Evolutionary conservation across 139 green algal species (phyloP).

Genomic region (Bryopsis sp.): DNA sequence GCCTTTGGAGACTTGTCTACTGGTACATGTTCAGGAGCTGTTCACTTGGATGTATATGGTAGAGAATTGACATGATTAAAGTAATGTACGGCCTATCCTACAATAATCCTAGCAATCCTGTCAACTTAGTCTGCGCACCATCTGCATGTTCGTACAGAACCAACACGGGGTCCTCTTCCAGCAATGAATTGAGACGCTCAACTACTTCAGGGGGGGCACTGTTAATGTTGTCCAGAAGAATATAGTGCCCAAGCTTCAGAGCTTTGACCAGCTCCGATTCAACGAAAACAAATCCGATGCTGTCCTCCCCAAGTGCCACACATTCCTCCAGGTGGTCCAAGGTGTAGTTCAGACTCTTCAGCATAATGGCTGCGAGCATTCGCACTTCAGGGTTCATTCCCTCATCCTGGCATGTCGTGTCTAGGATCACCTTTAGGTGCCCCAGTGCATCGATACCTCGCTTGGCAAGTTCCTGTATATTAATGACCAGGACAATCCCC

Average conservation of each 20-base stretch:
- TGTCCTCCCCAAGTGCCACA: neutral
- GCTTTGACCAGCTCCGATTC: constrained; percentile 4
- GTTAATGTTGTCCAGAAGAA: constrained; percentile 39
- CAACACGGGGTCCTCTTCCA: constrained; percentile 27
- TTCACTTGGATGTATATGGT: too few species aligned
- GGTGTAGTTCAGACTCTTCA: neutral
- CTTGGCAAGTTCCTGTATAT: neutral
- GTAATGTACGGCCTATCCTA: too few species aligned
- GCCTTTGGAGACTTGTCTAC: too few species aligned
- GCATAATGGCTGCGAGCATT: neutral
- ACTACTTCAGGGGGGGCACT: constrained; percentile 29
- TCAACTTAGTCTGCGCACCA: neutral
- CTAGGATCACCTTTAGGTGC: too few species aligned
- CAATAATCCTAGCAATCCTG: too few species aligned
- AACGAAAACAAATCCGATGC: neutral
- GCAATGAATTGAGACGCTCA: constrained; percentile 30
- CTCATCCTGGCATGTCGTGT: neutral
- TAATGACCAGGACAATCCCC: neutral
- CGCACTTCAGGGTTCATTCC: neutral
- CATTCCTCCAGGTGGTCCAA: neutral
- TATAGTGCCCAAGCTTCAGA: constrained; percentile 4
- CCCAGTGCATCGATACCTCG: too few species aligned
- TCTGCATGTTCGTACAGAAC: constrained; percentile 31
- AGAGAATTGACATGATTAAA: too few species aligned
- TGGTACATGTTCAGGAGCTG: too few species aligned